Conservation (phyloP, 208 protist genomes). For the Leishmania tropica region DNA sequence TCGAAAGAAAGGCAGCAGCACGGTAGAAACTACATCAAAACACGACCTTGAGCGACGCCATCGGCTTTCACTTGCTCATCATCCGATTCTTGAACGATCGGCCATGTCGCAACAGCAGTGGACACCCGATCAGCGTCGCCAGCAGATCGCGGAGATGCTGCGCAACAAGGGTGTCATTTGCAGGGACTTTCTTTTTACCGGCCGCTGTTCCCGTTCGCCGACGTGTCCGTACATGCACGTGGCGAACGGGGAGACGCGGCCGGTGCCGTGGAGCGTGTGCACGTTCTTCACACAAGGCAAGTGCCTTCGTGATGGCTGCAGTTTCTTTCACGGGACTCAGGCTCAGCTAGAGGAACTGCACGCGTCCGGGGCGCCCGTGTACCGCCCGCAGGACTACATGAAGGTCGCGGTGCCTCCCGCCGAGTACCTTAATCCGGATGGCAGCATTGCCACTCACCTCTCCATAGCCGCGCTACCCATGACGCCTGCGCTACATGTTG, state of each 20-base stretch:
- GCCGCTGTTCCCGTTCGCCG: slow-evolving; percentile 36
- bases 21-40: background rate
- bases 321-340: slow-evolving; percentile 77
- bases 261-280: slow-evolving; percentile 66
- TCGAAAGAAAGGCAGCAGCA: background rate
- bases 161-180: slow-evolving; percentile 85
- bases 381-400: slow-evolving; percentile 80
- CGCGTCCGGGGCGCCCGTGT: slow-evolving; percentile 37
- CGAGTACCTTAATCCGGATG: slow-evolving; percentile 43
- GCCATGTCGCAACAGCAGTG: slow-evolving; percentile 18
- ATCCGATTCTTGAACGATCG: background rate
- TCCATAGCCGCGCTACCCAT: slow-evolving; percentile 6
- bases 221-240: slow-evolving; percentile 83
- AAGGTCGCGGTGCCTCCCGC: slow-evolving; percentile 53
- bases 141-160: slow-evolving; percentile 59
- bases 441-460: slow-evolving; percentile 29
- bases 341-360: slow-evolving; percentile 61
- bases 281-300: slow-evolving; percentile 68
- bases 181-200: slow-evolving; percentile 45
- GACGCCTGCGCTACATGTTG: slow-evolving; percentile 15
- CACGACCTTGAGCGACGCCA: background rate
- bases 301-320: slow-evolving; percentile 73
- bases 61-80: background rate
- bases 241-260: slow-evolving; percentile 54
- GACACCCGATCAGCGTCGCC: slow-evolving; percentile 32